Base-by-base conservation (phyloP, 257 asterid genomes). In the Solanum acaule region DNA sequence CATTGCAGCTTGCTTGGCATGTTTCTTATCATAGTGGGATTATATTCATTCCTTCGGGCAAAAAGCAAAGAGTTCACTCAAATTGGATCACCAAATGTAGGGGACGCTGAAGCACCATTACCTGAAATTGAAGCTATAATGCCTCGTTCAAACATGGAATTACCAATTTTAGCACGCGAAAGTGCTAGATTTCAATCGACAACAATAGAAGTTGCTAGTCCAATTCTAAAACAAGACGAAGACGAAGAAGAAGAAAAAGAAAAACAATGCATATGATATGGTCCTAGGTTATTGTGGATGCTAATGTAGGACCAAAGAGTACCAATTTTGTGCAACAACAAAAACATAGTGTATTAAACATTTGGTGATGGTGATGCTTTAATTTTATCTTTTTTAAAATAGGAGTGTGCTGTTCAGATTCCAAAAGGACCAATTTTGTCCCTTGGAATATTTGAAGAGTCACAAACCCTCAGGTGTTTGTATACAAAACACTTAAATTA, bases 41-140 rank as follows among this genome's bases (percentile, higher is more conserved):
- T 95, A 75, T 94, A 94, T 67, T 86, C 82, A 1, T 95, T 92
- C 91, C 72, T 95, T 31, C 93, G 93, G 94, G 96, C 93, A 31
- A 93, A 88, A 75, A 88, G 70, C 38, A 73, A 65, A 22, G 97
- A 92, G 85, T 23, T 42, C 2, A 5, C 20, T 16, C 40, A 29
- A 44, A 27, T 81, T 44, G 68, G 23, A 46, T 79, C 65, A 27
- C 20, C 67, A 27, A 46, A 44, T 27, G 38, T 8, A 79, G 25
- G 16, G 9, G 16, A 27, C 20, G 27, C 9, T 79, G 67, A 46
- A 79, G 67, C 3, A 79, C 18, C 27, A 44, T 4, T 3, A 8
- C 86, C 86, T 18, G 40, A 81, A 81, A 81, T 2, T 46, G 68
- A 46, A 16, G 27, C 6, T 9, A 44, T 20, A 16, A 15, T 14